Evolutionary conservation across 2,329 filamentous ascomycete genomes (phyloP), one percentile per base, ranked within the genome.

Genomic region (Aspergillus uvarum): DNA sequence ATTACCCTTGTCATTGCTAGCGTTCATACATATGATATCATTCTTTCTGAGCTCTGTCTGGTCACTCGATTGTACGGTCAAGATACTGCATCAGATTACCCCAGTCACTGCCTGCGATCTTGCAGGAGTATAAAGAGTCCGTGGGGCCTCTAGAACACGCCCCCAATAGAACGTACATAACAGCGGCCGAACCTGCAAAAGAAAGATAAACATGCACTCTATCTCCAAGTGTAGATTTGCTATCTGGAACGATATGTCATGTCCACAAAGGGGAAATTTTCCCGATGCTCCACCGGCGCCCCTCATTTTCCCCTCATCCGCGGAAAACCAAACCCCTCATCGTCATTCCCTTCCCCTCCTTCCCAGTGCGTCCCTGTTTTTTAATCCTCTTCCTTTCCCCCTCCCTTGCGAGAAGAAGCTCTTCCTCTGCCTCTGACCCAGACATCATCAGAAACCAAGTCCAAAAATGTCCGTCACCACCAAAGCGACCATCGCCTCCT

Each of bases 401-500:
- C 19, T 60, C 38, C 44, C 53, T 31, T n/a, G 50, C 42, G 51
- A 29, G 26, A 29, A 29, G 26, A 16, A 22, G 16, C 42, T 55
- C 22, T 38, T 26, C 22, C 22, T 22, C 22, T 22, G 22, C 22
- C 22, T 22, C 22, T 22, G 22, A 7, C 7, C 24, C 26, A 29
- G 26, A 10, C 26, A n/a, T 22, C 22, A 3, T 29, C 26, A 8
- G 26, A 8, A 29, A 29, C 8, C 3, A 8, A 29, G 26, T 8
- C 26, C 26, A 29, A 66, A 61, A 64, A 95, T 95, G 93, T 82
- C 89, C 61, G 92, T 98, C 82, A 91, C 90, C 74, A 96, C 90
- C 67, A 96, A 90, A 76, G 89, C 91, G 62, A 91, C 90, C 64
- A 96, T 98, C 78, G 85, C 88, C 81, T 91, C 88, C 76, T 98